Base-by-base conservation (phyloP, 192 early-diverging fungal genomes). In the Gaertneriomyces sp. region DNA sequence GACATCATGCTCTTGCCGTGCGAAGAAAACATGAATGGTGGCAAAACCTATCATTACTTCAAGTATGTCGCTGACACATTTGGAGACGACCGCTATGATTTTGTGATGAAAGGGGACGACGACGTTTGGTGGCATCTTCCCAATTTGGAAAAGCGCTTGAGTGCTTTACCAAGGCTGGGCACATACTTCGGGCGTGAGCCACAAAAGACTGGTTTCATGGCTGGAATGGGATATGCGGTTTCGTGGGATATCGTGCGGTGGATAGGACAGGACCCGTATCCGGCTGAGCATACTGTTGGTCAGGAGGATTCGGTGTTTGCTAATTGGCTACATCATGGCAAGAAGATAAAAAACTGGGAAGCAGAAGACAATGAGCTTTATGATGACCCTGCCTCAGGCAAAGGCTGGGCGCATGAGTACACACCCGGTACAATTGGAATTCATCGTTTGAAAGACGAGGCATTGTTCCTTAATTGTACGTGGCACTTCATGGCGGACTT, bases 51-150 rank as follows among this genome's bases (percentile, higher is more conserved):
- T 17, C 38, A 47, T 33, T 74, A 39, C 42, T 74, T 74, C 55
- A 43, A 50, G 25, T 25, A 46, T 33, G 61, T 68, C 38, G 58
- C 53, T 12, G 8, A 6, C 10, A 58, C 42, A 10, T 53, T 58
- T 25, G 14, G 2, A 12, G 59, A 63, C 11, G 43, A 20, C 33
- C 11, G 16, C 14, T 74, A 65, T 58, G 33, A 69, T 16, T 74
- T 64, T 56, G 61, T 74, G 7, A 74, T 74, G 72, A 74, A 74
- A 42, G 45, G 66, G 4, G 72, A 74, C 58, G 67, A 69, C 53
- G 72, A 74, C 58, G 67, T 69, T 7, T 74, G 39, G 16, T 58
- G 69, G 46, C 72, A 74, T 42, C 62, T 74, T 6, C 72, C 72
- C 16, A 74, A 74, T 47, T 56, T 74, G 14, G 68, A n/a, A 7